Percentiles rank a stretch among this genome's conserved stretches.
phyloP scores from a whole-genome alignment of 225 moss, liverwort and hornwort genomes.

The Polytrichum formosum region DNA sequence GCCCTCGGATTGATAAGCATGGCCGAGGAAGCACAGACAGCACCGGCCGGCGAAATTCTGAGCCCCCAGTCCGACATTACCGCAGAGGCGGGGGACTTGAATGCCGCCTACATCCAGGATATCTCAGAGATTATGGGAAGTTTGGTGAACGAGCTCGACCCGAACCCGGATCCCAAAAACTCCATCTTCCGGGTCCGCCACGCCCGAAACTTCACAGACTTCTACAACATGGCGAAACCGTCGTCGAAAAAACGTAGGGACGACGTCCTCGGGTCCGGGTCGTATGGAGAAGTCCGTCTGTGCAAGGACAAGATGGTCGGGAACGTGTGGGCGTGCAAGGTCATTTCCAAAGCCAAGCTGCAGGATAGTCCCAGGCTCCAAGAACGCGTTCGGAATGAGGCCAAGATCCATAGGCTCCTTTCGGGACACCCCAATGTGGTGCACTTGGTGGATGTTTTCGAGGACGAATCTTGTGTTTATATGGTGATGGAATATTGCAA shows the following conservation, averaged over 20 bases:
- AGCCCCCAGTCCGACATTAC: too few species aligned
- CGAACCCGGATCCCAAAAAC: background rate
- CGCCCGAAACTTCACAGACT: background rate
- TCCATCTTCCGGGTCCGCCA: background rate
- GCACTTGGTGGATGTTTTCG: slow-evolving; percentile 9
- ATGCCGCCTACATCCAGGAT: background rate
- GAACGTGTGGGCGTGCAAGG: background rate
- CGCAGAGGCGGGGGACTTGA: too few species aligned
- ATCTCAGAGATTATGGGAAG: background rate
- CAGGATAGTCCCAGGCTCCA: background rate
- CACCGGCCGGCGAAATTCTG: too few species aligned
- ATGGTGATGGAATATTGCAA: slow-evolving; percentile 14
- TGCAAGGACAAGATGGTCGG: background rate
- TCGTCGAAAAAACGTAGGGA: background rate
- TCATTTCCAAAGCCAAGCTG: background rate
- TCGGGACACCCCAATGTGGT: slow-evolving; percentile 10
- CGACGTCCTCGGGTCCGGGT: background rate
- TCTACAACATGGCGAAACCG: background rate
- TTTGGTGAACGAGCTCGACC: background rate
- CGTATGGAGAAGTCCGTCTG: background rate
- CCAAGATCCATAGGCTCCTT: slow-evolving; percentile 5
- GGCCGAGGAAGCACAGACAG: too few species aligned
- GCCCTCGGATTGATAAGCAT: too few species aligned
- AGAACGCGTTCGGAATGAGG: background rate
- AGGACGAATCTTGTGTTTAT: slow-evolving; percentile 10